Base-by-base conservation (phyloP, 441 rosid genomes). In the Arabidopsis hybrid region DNA sequence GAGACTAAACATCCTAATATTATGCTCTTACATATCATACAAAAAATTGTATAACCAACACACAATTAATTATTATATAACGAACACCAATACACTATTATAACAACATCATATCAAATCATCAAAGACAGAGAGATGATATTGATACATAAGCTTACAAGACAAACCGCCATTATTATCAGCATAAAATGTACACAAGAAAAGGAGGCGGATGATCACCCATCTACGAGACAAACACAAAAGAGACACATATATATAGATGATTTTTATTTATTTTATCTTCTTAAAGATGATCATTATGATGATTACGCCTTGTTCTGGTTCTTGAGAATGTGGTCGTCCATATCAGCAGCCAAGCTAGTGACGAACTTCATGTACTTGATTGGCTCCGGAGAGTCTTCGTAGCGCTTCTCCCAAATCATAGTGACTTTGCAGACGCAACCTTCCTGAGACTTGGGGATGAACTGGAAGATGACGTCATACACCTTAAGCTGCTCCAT, bases 331-430 rank as follows among this genome's bases (percentile, higher is more conserved):
- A 72, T 55, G 62, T 72, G 70, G 13, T 72, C 70, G 8, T 73
- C 77, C 77, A 73, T 73, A 34, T 73, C 71, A 65, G 49, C 65
- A 21, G 32, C 65, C 39, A 73, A 0, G 32, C 26, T 73, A 34
- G 10, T 46, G 49, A 0, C 40, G 64, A 73, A 73, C 12, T 73
- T 73, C 71, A 73, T 73, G 65, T 73, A 73, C 39, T 73, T 45
- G 50, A 64, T 45, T n/a, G 77, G 77, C 29, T 73, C 76, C 21
- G 58, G 64, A 21, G 64, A 55, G 65, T 56, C 65, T 65, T 63
- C 57, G 38, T 72, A 3, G 39, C 76, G 63, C 56, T 72, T 72
- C 31, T 64, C 70, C 76, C 76, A 72, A 0, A 64, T 72, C 76
- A 72, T 53, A 55, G 64, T 72, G 38, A 64, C 56, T 42, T 63